A percentile compares a stretch with the other conserved stretches of the same genome.
These are phyloP conservation scores for Eucalyptus tenuipes DNA, from an alignment of 345 rosid species.

Conservation along the genomic window DNA sequence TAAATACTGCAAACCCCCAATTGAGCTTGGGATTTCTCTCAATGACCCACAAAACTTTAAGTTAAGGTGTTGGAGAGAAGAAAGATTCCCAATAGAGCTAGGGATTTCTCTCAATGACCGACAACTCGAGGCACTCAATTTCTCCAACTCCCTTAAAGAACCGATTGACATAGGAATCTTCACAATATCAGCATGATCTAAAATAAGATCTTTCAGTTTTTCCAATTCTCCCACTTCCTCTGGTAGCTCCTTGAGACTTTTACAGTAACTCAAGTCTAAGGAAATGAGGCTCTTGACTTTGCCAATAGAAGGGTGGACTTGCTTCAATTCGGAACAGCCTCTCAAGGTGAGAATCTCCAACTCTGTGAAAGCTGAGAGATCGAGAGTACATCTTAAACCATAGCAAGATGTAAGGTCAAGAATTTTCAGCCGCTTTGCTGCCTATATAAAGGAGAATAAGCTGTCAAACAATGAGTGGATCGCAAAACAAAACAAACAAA, in stretches of 20 bases:
- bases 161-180: neutral
- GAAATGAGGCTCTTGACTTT: too few species aligned
- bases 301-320: neutral
- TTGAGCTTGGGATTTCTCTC: too few species aligned
- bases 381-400: neutral
- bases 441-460: neutral
- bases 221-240: too few species aligned
- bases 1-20: neutral
- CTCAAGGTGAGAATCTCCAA: too few species aligned
- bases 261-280: too few species aligned
- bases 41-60: too few species aligned
- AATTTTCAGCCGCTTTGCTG: neutral
- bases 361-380: neutral
- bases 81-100: too few species aligned
- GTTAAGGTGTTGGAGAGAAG: too few species aligned
- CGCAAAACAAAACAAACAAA: neutral
- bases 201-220: too few species aligned
- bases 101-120: too few species aligned
- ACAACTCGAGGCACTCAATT: neutral
- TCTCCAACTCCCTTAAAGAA: neutral
- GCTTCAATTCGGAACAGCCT: rapidly evolving
- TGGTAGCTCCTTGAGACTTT: too few species aligned
- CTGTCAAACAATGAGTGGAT: neutral
- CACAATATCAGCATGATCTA: too few species aligned
- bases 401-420: rapidly evolving